phyloP scores from a whole-genome alignment of 129 eudicot genomes.

The Gnaphalium uliginosum region DNA sequence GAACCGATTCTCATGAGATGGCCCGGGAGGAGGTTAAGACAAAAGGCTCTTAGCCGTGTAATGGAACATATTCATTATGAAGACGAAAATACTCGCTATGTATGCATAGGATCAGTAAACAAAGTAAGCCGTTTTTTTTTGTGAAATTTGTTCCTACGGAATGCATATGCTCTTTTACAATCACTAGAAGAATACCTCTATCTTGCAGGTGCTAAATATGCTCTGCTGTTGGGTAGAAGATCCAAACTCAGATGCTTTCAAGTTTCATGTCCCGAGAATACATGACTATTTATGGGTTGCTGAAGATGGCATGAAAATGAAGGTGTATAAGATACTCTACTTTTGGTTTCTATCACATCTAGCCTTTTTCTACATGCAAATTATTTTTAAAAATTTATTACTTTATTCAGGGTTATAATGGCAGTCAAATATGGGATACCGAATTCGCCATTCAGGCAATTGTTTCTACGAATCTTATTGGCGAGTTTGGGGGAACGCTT shows the following conservation, averaged over 20 bases:
- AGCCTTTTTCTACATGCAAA: too few relatives aligned
- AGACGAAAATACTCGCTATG: constrained; percentile 81
- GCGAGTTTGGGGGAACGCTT: constrained; percentile 68
- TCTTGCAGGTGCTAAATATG: constrained; percentile 81
- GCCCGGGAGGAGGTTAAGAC: constrained; percentile 85
- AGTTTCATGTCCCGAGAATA: constrained; percentile 84
- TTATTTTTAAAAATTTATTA: neutral
- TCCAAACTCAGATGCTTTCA: constrained; percentile 89
- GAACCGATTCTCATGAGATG: constrained; percentile 82
- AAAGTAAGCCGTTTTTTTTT: constrained; percentile 46
- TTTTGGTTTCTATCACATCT: too few relatives aligned
- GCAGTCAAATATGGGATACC: constrained; percentile 93
- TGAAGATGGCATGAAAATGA: constrained; percentile 99
- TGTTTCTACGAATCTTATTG: constrained; percentile 57
- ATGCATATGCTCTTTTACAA: too few relatives aligned
- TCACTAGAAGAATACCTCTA: too few relatives aligned
- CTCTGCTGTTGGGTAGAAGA: constrained; percentile 98
- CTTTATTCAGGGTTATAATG: constrained; percentile 83
- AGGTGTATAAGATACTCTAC: constrained; percentile 46
- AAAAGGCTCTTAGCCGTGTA: constrained; percentile 58
- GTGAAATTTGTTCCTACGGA: too few relatives aligned
- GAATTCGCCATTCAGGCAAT: constrained; percentile 82
- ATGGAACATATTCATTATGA: constrained; percentile 94
- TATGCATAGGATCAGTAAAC: constrained; percentile 92
- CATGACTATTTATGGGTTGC: constrained; percentile 90